phyloP scores from a whole-genome alignment of 2,329 filamentous ascomycete genomes.

The Calonectria hawksworthii region DNA sequence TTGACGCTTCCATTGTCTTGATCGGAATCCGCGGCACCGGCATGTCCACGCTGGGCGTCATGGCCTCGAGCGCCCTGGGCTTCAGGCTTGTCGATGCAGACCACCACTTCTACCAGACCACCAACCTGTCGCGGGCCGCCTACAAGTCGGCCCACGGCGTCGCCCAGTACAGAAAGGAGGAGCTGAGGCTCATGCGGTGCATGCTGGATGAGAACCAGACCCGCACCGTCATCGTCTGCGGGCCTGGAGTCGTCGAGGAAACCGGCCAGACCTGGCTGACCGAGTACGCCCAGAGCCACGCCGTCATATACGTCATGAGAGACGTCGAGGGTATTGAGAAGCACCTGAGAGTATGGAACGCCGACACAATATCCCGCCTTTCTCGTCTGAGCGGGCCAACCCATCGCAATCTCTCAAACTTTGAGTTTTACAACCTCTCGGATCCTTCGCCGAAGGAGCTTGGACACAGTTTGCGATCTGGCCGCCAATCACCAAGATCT shows the following conservation, averaged over 20 bases:
- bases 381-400: slow-evolving; percentile 16
- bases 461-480: background rate
- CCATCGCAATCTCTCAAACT: slow-evolving; percentile 22
- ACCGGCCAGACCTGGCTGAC: slow-evolving; percentile 58
- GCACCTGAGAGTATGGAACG: slow-evolving; percentile 24
- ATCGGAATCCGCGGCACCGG: slow-evolving; percentile 68
- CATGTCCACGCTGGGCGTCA: slow-evolving; percentile 74
- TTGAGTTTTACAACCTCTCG: slow-evolving; percentile 30
- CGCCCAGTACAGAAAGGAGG: slow-evolving; percentile 28
- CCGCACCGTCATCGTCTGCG: slow-evolving; percentile 72
- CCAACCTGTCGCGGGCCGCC: slow-evolving; percentile 66
- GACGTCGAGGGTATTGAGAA: slow-evolving; percentile 25
- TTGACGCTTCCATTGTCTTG: slow-evolving; percentile 22
- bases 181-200: slow-evolving; percentile 48
- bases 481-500: slow-evolving; percentile 17
- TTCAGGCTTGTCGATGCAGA: slow-evolving; percentile 72
- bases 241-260: slow-evolving; percentile 64
- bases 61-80: slow-evolving; percentile 61
- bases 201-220: slow-evolving; percentile 63
- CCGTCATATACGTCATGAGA: slow-evolving; percentile 30
- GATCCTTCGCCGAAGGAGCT: background rate
- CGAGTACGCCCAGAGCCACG: slow-evolving; percentile 23
- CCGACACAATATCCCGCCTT: slow-evolving; percentile 23
- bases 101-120: slow-evolving; percentile 68
- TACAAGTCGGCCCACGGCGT: slow-evolving; percentile 61